These are phyloP conservation scores for Aspergillus oerlinghausenensis DNA, from an alignment of 2,329 filamentous ascomycete species.

Conservation along the genomic window DNA sequence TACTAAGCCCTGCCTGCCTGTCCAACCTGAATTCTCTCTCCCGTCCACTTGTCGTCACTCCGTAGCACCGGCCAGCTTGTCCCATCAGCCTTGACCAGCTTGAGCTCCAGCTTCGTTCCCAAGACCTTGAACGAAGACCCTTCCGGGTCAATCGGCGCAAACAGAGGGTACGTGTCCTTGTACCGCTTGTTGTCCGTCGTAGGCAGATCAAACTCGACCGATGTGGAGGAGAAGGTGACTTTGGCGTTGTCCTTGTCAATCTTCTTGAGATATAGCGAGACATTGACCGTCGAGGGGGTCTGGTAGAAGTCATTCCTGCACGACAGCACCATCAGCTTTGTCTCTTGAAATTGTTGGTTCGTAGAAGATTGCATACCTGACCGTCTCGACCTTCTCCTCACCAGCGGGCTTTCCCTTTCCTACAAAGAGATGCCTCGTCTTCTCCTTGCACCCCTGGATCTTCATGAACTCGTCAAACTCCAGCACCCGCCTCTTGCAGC, in stretches of 20 bases:
- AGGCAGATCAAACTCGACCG: slow-evolving; percentile 73
- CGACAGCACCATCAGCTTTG: neutral
- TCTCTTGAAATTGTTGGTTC: neutral
- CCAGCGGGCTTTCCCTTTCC: slow-evolving; percentile 61
- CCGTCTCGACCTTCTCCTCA: slow-evolving; percentile 73
- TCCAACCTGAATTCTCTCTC: slow-evolving; percentile 86
- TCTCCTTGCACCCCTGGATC: slow-evolving; percentile 84
- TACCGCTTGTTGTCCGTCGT: slow-evolving; percentile 85
- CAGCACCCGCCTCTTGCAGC: slow-evolving; percentile 89
- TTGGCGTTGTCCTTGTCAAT: slow-evolving; percentile 77
- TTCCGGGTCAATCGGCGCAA: slow-evolving; percentile 67
- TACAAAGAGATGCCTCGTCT: slow-evolving; percentile 77
- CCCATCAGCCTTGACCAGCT: slow-evolving; percentile 66
- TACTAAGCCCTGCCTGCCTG: slow-evolving; percentile 60
- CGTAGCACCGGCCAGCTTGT: slow-evolving; percentile 80
- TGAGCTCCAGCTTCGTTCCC: slow-evolving; percentile 84
- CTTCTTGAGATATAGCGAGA: slow-evolving; percentile 93
- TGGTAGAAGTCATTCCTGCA: slow-evolving; percentile 88
- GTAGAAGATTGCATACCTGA: slow-evolving; percentile 54
- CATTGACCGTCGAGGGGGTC: slow-evolving; percentile 77
- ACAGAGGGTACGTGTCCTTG: slow-evolving; percentile 68
- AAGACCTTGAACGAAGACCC: slow-evolving; percentile 76
- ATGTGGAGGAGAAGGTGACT: slow-evolving; percentile 61
- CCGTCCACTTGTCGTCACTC: slow-evolving; percentile 66
- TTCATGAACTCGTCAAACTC: slow-evolving; percentile 99